Evolutionary conservation across 192 early-diverging fungal genomes (phyloP), one percentile per base, ranked within the genome.

Genomic region (Coemansia sp.): DNA sequence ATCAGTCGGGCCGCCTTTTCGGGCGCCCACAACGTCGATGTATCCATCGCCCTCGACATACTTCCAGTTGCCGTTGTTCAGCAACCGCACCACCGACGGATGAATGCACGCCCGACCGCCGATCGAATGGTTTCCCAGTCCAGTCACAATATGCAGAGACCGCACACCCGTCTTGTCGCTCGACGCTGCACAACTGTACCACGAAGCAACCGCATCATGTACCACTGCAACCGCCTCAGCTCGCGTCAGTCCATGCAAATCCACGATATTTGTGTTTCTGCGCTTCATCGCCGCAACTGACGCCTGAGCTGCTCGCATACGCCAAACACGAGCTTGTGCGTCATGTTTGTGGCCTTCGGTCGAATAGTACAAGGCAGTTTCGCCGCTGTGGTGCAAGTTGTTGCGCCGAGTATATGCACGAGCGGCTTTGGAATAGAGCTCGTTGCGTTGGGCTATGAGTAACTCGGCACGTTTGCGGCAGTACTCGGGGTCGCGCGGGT

Each of bases 191-290:
- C 12, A 19, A 0, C 15, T n/a, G 24, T 53, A 51, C 87, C 88
- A 89, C 32, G 84, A 69, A 3, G 76, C 81, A 6, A 86, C 78
- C 5, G 83, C 84, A 56, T 89, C 87, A 66, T 75, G 65, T 0
- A 85, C 83, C 11, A 91, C 66, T 9, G 78, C 81, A 4, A 84
- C 63, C 0, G 89, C 88, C 63, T 91, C 88, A 0, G 67, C 62
- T 2, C 88, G 79, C 0, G 82, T 87, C 23, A 89, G 67, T 0
- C 89, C 89, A 52, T 91, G 89, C 14, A 91, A 73, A 69, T 91
- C 89, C 2, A 91, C 67, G 27, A 89, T 62, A 65, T 83, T 79
- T 12, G 83, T 76, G 61, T 86, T 76, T 14, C 76, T 83, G 48
- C 64, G 68, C 14, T 51, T 67, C 52, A 82, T 70, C 10, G 62